phyloP scores from a whole-genome alignment of 2,329 filamentous ascomycete genomes.

The Cercospora brassicicola region DNA sequence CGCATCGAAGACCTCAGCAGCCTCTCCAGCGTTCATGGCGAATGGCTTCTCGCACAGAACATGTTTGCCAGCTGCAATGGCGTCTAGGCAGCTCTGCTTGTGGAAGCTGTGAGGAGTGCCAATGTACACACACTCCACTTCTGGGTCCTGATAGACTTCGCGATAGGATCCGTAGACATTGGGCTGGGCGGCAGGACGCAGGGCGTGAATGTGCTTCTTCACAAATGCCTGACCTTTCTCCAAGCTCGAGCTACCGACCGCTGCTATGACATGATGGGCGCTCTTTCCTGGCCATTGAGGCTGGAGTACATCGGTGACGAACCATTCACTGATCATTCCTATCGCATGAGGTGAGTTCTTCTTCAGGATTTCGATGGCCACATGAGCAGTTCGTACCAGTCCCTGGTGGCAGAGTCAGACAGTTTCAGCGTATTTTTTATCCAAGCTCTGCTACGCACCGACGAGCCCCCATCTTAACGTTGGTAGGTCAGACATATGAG shows the following conservation, averaged over 20 bases:
- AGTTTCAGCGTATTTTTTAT: background rate
- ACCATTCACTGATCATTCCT: slow-evolving; percentile 51
- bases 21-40: slow-evolving; percentile 45
- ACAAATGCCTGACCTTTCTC: slow-evolving; percentile 24
- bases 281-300: slow-evolving; percentile 42
- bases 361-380: background rate
- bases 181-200: slow-evolving; percentile 28
- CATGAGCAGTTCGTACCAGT: background rate
- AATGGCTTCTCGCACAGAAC: slow-evolving; percentile 53
- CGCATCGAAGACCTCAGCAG: slow-evolving; percentile 44
- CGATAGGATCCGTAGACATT: slow-evolving; percentile 45
- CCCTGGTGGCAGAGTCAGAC: background rate
- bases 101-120: slow-evolving; percentile 51
- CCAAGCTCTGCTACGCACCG: slow-evolving; percentile 4
- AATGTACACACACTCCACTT: slow-evolving; percentile 51
- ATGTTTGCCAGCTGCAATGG: slow-evolving; percentile 47
- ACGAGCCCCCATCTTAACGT: slow-evolving; percentile 22
- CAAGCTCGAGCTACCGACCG: slow-evolving; percentile 23
- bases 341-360: background rate
- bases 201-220: slow-evolving; percentile 13
- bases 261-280: slow-evolving; percentile 23
- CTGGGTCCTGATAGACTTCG: slow-evolving; percentile 44
- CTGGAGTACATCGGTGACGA: slow-evolving; percentile 47
- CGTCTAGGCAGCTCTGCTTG: slow-evolving; percentile 47
- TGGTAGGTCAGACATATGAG: slow-evolving; percentile 15